Conservation (phyloP, 2,329 filamentous ascomycete species). For the Xylaria sp. region DNA sequence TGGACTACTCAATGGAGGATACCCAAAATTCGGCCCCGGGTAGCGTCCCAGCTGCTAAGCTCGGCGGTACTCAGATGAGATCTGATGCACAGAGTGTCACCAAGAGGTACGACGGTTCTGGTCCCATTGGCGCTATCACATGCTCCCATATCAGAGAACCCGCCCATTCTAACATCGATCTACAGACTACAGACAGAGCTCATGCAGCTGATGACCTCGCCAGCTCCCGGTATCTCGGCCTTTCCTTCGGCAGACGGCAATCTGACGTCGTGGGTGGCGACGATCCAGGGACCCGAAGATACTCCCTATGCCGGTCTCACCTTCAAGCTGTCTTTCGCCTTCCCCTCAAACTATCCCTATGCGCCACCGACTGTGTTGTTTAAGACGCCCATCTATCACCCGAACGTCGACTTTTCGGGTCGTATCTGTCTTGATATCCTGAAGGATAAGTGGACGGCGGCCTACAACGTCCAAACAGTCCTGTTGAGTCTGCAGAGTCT, state of each 20-base stretch:
- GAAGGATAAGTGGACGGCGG: conserved; percentile 99
- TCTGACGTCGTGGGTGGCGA: conserved; percentile 91
- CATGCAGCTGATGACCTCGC: conserved; percentile 97
- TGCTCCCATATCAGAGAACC: conserved; percentile 32
- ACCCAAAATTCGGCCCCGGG: conserved; percentile 75
- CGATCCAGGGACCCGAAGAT: conserved; percentile 88
- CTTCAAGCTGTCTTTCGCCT: conserved; percentile 92
- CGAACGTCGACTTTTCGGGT: conserved; percentile 97
- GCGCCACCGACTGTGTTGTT: conserved; percentile 90
- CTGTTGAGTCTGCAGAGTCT: conserved; percentile 93
- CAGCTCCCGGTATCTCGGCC: conserved; percentile 91
- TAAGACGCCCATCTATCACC: conserved; percentile 99
- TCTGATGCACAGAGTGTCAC: conserved; percentile 78
- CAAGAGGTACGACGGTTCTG: conserved; percentile 68
- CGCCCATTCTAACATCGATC: conserved; percentile 14
- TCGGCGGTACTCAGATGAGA: conserved; percentile 65
- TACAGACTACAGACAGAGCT: conserved; percentile 91
- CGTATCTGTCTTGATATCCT: conserved; percentile 97
- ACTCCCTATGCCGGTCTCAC: conserved; percentile 90
- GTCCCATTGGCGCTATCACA: not conserved
- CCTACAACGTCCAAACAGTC: conserved; percentile 95
- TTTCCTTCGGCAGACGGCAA: conserved; percentile 93
- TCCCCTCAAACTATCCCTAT: conserved; percentile 94
- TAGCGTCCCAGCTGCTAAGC: conserved; percentile 69
- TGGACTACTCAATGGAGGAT: conserved; percentile 68